Base-by-base conservation (phyloP, 1,284 basidiomycete genomes). In the Sphaerobolus stellatus region DNA sequence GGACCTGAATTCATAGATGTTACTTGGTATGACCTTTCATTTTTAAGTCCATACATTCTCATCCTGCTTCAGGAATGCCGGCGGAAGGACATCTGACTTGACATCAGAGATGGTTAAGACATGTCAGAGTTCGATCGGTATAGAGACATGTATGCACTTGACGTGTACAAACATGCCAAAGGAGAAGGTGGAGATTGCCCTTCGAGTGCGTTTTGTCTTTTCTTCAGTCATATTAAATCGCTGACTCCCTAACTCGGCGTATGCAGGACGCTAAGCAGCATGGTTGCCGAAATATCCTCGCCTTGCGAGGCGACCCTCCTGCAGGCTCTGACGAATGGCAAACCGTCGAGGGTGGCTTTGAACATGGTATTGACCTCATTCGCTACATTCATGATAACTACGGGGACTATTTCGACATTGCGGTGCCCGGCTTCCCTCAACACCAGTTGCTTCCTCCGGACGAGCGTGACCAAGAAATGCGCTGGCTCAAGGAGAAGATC, bases 1-100 rank as follows among this genome's bases (percentile, higher is more conserved):
- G 97, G 97, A 4, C 97, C 97, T 16, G 96, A 97, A 73, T 99
- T 98, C 68, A 91, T 98, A 65, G 95, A 99, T 71, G 97, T 99
- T 67, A 99, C 95, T 68, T 98, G 92, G 94, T 87, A 58, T 59
- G 81, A 66, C 16, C 55, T 24, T 51, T 50, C 27, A 5, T 41
- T 22, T 48, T 4, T 40, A 52, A n/a, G 33, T 13, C 20, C 29
- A 49, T 16, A 14, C 24, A 38, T 25, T 18, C 13, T 24, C 13
- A 57, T 48, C 33, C 29, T 22, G 33, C 31, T 31, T 18, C 61
- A 94, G 92, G 92, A 96, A 97, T 73, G 95, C 95, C 47, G 95
- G 95, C 53, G 95, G 95, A 55, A 83, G 94, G 58, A 96, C 94
- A 22, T 94, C 93, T 48, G 92, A 95, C 66, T 75, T 96, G 56